Evolutionary conservation across 768 basidiomycete genomes (phyloP).

Genomic region (Russula ochroleuca): DNA sequence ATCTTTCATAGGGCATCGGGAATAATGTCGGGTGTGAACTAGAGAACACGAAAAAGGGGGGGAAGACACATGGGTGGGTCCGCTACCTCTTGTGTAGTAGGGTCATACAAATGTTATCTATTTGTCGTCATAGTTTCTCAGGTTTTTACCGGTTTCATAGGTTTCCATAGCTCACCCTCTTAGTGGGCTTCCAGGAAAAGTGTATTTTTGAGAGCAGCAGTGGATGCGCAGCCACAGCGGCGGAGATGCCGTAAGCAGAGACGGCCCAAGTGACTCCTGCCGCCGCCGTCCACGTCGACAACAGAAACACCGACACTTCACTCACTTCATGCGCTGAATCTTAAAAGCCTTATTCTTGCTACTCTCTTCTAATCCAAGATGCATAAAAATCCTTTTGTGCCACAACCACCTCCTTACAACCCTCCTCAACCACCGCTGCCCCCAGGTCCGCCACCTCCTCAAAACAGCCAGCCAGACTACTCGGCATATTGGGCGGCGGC

Average conservation of each 20-base stretch:
- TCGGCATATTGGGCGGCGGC: slow-evolving; percentile 71
- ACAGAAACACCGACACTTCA: background rate
- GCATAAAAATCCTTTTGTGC: slow-evolving; percentile 84
- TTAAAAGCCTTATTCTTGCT: slow-evolving; percentile 24
- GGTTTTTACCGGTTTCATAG: too few relatives aligned
- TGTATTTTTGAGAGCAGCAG: too few relatives aligned
- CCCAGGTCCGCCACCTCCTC: slow-evolving; percentile 72
- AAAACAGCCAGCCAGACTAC: slow-evolving; percentile 66
- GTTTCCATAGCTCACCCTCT: too few relatives aligned
- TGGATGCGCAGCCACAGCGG: background rate
- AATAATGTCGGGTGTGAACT: too few relatives aligned
- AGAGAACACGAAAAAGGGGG: too few relatives aligned
- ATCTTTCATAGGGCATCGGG: too few relatives aligned
- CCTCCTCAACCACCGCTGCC: slow-evolving; percentile 74
- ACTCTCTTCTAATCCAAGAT: slow-evolving; percentile 37
- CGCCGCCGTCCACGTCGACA: slow-evolving; percentile 21
- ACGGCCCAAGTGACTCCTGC: slow-evolving; percentile 6
- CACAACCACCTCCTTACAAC: slow-evolving; percentile 56
- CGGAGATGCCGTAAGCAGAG: slow-evolving; percentile 19
- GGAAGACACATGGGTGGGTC: too few relatives aligned
- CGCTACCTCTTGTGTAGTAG: too few relatives aligned
- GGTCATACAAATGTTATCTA: too few relatives aligned
- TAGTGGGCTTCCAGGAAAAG: too few relatives aligned
- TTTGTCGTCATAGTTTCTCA: too few relatives aligned
- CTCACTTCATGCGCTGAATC: slow-evolving; percentile 22